Evolutionary conservation across 192 early-diverging fungal species (phyloP), one percentile per base, ranked within the genome.

Genomic region (Diversispora eburnea): DNA sequence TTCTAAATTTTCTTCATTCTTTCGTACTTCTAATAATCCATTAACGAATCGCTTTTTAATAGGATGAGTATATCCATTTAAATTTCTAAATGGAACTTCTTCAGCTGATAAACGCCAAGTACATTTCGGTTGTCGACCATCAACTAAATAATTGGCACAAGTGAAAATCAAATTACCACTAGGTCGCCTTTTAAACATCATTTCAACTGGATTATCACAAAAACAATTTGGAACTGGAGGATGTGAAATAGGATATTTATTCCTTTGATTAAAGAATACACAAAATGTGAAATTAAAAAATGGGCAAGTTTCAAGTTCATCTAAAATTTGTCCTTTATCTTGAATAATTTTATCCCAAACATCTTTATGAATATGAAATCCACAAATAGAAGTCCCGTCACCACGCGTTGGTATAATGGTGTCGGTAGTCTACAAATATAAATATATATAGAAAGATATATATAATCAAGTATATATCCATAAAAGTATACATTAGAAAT

Each of bases 251-350:
- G 5, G 55, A 39, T 49, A 74, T 8, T 3, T 47, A 60, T 80
- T 80, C 13, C 10, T 19, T 19, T n/a, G 3, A 10, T 61, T 3
- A 48, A 77, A 74, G 25, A 63, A 45, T 19, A 72, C 73, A 60
- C 79, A 80, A 61, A 74, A 80, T 0, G 79, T 80, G 41, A 71
- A 77, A 45, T 80, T 80, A 65, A 80, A 80, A 41, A 55, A 74
- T 8, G 79, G 72, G 45, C 79, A 80, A 51, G 68, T 57, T 22
- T 4, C 47, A 2, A 80, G 39, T 59, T 80, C 79, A 1, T 33
- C 42, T 7, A 75, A 25, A 39, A 10, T 2, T 39, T 63, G 9
- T 9, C n/a, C 13, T 1, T 13, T 9, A 9, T 59, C 22, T 6
- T 67, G 45, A 22, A 76, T 55, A 61, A 19, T 54, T 33, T 33